phyloP scores from a whole-genome alignment of 1,139 yeast species.

The Pichia sp. region DNA sequence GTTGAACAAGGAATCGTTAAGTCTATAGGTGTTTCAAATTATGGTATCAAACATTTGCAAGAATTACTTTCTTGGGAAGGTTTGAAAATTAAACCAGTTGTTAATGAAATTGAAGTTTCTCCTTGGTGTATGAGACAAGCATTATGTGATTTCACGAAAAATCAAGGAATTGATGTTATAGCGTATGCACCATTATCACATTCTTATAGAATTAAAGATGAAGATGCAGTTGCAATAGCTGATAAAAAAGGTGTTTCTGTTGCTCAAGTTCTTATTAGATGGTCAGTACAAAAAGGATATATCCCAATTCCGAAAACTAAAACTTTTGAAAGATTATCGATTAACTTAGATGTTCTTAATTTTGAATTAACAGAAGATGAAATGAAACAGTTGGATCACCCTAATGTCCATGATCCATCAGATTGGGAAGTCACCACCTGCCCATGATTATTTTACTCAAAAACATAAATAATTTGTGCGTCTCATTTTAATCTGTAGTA shows the following conservation, averaged over 20 bases:
- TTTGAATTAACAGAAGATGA: constrained; percentile 45
- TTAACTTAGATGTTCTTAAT: constrained; percentile 36
- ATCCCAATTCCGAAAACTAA: constrained; percentile 69
- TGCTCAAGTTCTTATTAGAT: constrained; percentile 41
- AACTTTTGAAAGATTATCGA: constrained; percentile 43
- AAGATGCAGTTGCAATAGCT: constrained; percentile 38
- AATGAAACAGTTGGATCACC: constrained; percentile 41
- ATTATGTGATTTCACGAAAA: constrained; percentile 48
- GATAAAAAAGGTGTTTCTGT: constrained; percentile 31
- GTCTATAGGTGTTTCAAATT: constrained; percentile 66
- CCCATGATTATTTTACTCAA: constrained; percentile 17
- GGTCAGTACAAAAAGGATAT: constrained; percentile 57
- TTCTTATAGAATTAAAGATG: constrained; percentile 47
- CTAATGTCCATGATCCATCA: constrained; percentile 56
- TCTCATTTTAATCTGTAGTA: too few relatives aligned
- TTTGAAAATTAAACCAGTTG: constrained; percentile 48
- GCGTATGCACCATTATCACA: constrained; percentile 72
- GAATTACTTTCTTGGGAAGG: constrained; percentile 51
- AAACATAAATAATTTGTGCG: too few relatives aligned
- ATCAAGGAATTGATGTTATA: constrained; percentile 48
- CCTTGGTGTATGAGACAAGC: constrained; percentile 74
- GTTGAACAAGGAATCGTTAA: constrained; percentile 50
- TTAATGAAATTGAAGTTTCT: constrained; percentile 64
- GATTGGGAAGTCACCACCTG: constrained; percentile 51
- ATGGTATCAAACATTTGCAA: constrained; percentile 54